phyloP scores from a whole-genome alignment of 345 rosid species.

The Turnera subulata region DNA sequence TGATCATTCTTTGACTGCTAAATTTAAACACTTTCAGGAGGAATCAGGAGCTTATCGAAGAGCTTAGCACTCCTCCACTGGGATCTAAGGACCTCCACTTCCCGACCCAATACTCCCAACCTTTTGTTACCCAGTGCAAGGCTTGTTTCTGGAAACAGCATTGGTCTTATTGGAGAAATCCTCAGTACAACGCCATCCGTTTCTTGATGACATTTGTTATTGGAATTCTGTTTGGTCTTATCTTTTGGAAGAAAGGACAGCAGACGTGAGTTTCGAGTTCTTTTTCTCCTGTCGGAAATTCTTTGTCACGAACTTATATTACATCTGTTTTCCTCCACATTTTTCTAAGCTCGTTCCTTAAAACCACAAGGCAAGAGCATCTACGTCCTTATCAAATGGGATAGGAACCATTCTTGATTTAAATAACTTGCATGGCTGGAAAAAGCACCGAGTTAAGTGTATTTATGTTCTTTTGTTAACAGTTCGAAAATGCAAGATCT shows the following conservation, averaged over 20 bases:
- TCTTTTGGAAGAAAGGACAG: constrained; percentile 27
- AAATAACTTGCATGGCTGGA: no score
- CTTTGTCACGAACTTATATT: no score
- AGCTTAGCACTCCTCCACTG: constrained; percentile 21
- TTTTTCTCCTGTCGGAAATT: neutral
- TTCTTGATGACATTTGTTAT: constrained; percentile 17
- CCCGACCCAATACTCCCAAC: constrained; percentile 19
- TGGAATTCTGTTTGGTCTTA: constrained; percentile 25
- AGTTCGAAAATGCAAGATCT: constrained; percentile 22
- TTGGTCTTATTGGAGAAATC: constrained; percentile 32
- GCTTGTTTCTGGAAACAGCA: constrained; percentile 33
- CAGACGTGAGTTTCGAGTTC: constrained; percentile 17
- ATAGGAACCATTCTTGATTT: no score
- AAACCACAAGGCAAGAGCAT: no score
- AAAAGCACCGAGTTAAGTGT: no score
- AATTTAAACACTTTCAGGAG: constrained; percentile 11
- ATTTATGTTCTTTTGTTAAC: constrained; percentile 1
- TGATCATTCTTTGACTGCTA: neutral
- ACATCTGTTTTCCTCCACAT: no score
- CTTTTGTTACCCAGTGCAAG: constrained; percentile 16
- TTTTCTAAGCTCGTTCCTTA: no score
- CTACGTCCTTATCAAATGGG: no score
- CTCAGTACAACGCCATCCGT: constrained; percentile 28
- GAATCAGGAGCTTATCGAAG: constrained; percentile 26
- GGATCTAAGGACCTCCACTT: constrained; percentile 26